Base-by-base conservation (phyloP, 441 rosid genomes). In the Sinapis alba region DNA sequence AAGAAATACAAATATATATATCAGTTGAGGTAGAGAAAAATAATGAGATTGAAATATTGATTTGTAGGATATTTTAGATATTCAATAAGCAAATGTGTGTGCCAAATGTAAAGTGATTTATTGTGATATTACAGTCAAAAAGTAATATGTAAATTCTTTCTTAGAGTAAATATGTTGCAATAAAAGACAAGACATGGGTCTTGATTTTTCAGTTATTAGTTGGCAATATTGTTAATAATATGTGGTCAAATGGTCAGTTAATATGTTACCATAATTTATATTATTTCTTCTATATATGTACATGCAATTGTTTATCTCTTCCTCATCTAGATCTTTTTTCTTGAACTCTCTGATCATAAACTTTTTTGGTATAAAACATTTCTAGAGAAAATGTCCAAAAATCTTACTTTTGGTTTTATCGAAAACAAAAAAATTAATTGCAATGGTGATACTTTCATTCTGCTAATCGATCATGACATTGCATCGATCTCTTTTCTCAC, bases 381-480 rank as follows among this genome's bases (percentile, higher is more conserved):
- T 26, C 27, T 23, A 10, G 3, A 61, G 20, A 61, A 53, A 60
- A 66, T 75, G 79, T 16, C 19, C 5, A 9, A 2, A 38, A 50
- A 19, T 8, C 0, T 19, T 16, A 13, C 8, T 9, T 15, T 23
- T 32, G 6, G 16, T n/a, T 26, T 13, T 5, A 23, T 10, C 19
- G 6, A n/a, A 18, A 67, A 5, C 62, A 8, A 10, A 24, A 6
- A 0, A 13, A n/a, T 2, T 21, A 18, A 61, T 1, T 1, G 2
- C 12, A 5, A 23, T 50, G 18, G 16, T 47, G 74, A 62, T 11
- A 19, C 41, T 36, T 38, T 28, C 13, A 26, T 75, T 9, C 20
- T 75, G 18, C 18, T 75, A 3, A 69, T 75, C 1, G 79, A 75
- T 0, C 7, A 68, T 75, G 79, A 75, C 13, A 13, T 7, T 36